Evolutionary conservation across 1,284 basidiomycete genomes (phyloP).

Genomic region (Abortiporus biennis): DNA sequence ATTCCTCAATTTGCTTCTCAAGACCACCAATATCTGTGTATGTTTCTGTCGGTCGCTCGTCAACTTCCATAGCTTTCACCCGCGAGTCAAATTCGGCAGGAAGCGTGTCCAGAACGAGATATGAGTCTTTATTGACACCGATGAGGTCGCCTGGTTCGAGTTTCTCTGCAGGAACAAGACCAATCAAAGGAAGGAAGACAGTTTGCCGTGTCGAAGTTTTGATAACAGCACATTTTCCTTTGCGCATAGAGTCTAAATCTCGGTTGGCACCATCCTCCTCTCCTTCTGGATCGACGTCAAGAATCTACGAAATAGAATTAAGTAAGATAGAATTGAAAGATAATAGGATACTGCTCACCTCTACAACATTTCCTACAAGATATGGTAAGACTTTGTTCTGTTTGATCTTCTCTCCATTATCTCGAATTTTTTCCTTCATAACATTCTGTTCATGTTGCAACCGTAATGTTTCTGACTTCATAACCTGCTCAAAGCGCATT

Average conservation of each 20-base stretch:
- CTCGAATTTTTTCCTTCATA: conserved; percentile 98
- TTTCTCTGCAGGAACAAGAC: conserved; percentile 88
- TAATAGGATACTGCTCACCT: conserved; percentile 46
- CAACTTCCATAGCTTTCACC: conserved; percentile 92
- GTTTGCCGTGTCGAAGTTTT: conserved; percentile 98
- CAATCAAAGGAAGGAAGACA: conserved; percentile 97
- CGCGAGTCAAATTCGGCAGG: conserved; percentile 75
- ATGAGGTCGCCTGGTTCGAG: conserved; percentile 92
- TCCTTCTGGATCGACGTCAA: conserved; percentile 90
- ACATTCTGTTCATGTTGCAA: conserved; percentile 91
- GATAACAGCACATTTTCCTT: conserved; percentile 97
- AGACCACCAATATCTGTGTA: conserved; percentile 79
- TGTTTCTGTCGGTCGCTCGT: conserved; percentile 73
- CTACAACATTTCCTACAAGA: conserved; percentile 96
- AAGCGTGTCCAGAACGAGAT: conserved; percentile 89
- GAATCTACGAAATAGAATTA: conserved; percentile 54
- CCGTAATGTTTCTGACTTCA: conserved; percentile 90
- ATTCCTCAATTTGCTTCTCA: conserved; percentile 80
- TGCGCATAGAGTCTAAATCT: conserved; percentile 90
- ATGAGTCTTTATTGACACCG: conserved; percentile 99
- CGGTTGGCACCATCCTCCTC: conserved; percentile 93
- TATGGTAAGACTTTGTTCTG: conserved; percentile 99
- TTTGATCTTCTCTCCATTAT: conserved; percentile 98
- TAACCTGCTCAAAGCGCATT: conserved; percentile 54
- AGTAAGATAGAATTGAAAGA: background rate